Percentiles rank a stretch among this genome's conserved stretches.
phyloP scores from a whole-genome alignment of 2,329 filamentous ascomycete species.

The Alternaria conjuncta region DNA sequence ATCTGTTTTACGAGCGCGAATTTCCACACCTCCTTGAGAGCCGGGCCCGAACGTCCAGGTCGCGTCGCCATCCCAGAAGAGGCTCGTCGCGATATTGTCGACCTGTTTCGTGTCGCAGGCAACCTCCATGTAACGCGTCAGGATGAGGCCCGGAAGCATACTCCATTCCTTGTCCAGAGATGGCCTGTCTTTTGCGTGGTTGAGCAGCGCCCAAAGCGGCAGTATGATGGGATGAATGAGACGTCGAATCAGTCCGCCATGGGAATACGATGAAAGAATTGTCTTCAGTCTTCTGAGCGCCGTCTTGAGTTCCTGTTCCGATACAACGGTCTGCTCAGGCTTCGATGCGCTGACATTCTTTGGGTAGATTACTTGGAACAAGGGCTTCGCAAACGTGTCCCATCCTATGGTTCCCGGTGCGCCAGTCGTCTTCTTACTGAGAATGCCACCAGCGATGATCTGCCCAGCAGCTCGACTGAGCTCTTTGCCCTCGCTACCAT shows the following conservation, averaged over 20 bases:
- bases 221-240: constrained; percentile 65
- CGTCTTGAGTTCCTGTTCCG: constrained; percentile 55
- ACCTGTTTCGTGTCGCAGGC: constrained; percentile 61
- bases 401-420: constrained; percentile 68
- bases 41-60: constrained; percentile 62
- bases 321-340: constrained; percentile 57
- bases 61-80: constrained; percentile 62
- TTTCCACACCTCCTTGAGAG: constrained; percentile 59
- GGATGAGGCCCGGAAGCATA: constrained; percentile 27
- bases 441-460: constrained; percentile 70
- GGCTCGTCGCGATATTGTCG: constrained; percentile 57
- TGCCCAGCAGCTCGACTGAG: constrained; percentile 66
- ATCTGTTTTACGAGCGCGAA: constrained; percentile 72
- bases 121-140: constrained; percentile 61
- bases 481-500: constrained; percentile 65
- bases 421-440: constrained; percentile 68
- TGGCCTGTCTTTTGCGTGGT: constrained; percentile 53
- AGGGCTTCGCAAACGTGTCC: constrained; percentile 66
- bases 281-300: constrained; percentile 63
- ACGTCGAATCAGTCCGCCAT: constrained; percentile 68
- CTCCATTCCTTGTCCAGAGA: constrained; percentile 37
- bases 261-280: constrained; percentile 68
- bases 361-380: constrained; percentile 60
- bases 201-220: constrained; percentile 68
- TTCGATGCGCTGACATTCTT: constrained; percentile 34